Conservation (phyloP, 495 filamentous ascomycete species). For the Penicillium odoratum region DNA sequence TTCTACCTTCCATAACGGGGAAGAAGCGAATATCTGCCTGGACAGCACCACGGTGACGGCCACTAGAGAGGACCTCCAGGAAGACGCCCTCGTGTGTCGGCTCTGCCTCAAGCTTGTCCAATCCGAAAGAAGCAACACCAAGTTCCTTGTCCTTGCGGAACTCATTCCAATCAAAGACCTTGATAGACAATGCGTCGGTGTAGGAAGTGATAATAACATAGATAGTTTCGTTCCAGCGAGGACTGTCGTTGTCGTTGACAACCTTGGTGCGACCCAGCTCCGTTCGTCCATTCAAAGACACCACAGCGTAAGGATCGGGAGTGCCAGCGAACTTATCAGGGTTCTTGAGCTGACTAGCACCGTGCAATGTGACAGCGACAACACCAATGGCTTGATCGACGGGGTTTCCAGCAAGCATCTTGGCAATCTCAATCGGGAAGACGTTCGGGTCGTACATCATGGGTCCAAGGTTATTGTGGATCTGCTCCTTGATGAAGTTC, state of each 20-base stretch:
- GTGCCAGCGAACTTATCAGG: constrained; percentile 91
- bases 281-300: constrained; percentile 81
- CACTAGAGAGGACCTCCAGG: constrained; percentile 80
- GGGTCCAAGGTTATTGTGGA: constrained; percentile 85
- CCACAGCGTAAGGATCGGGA: constrained; percentile 84
- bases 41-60: constrained; percentile 76
- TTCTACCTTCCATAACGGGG: constrained; percentile 76
- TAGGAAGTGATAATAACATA: constrained; percentile 91
- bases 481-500: constrained; percentile 90
- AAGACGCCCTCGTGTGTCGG: constrained; percentile 81
- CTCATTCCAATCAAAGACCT: constrained; percentile 91
- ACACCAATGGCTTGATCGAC: constrained; percentile 97
- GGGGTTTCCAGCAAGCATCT: constrained; percentile 94
- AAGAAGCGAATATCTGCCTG: constrained; percentile 90
- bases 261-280: constrained; percentile 87
- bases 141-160: constrained; percentile 95
- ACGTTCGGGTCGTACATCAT: constrained; percentile 99
- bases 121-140: constrained; percentile 76
- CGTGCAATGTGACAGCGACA: constrained; percentile 85
- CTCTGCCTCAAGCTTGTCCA: constrained; percentile 75
- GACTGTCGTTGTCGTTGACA: constrained; percentile 78
- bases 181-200: constrained; percentile 78
- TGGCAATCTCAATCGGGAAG: constrained; percentile 97
- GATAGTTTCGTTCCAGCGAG: constrained; percentile 94
- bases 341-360: constrained; percentile 90